Evolutionary conservation across 345 rosid genomes (phyloP), one percentile per base, ranked within the genome.

Genomic region (Salix suchowensis): DNA sequence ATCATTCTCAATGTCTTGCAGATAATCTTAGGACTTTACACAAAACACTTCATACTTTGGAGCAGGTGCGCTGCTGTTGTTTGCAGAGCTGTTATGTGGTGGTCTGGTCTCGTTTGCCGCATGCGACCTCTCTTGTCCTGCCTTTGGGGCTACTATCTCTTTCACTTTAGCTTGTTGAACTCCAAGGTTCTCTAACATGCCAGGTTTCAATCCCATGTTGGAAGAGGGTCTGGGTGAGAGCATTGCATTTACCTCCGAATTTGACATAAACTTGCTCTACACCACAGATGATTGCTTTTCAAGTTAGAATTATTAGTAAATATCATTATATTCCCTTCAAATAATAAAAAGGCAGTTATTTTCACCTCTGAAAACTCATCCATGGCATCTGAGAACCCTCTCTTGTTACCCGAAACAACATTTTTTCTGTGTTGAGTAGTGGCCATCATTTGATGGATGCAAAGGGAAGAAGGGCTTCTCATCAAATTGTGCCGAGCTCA

Each of bases 351-450:
- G 14, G 19, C 34, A 55, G n/a, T 6, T n/a, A 16, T 69, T 65
- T 70, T 84, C 74, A 87, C 93, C 93, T 89, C 87, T 19, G 88
- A 74, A 73, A 83, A 82, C 28, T 81, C 88, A 64, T 85, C 82
- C 88, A 91, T 88, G 46, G 88, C 89, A 11, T 91, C 85, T 76
- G 89, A 86, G 84, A 83, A 81, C 79, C 87, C 83, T 84, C 86
- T 65, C 80, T 88, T 88, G 82, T 75, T 82, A 34, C 76, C 77
- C 26, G 48, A 74, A 68, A 77, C 74, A 40, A 81, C 67, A 81
- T 74, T 69, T 44, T 44, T 81, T 81, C 77, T 68, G 84, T 8
- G 62, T 19, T 7, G 79, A 75, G 55, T 48, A 68, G 67, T 73
- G 77, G 18, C 71, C 58, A 24, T 81, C 84, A 32, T 68, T 81